Base-by-base conservation (phyloP, 371 early-diverging fungal species). In the Gilbertella persicaria region DNA sequence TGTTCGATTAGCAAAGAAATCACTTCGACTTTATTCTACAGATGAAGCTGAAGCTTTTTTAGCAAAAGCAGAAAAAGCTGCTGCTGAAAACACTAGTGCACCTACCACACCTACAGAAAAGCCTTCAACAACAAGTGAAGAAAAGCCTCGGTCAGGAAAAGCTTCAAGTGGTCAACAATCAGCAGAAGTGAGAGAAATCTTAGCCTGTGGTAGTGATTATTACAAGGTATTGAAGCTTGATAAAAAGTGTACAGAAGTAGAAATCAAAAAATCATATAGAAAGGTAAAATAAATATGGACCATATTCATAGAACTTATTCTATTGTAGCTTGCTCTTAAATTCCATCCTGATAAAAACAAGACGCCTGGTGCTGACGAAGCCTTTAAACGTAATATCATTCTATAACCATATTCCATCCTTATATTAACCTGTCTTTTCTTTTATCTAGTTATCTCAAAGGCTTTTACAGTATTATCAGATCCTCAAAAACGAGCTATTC, bases 261-360 rank as follows among this genome's bases (percentile, higher is more conserved):
- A 98, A 49, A 91, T 99, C 51, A 97, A 96, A 71, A 95, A 92
- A 70, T 91, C 99, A 9, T 99, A 97, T 73, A 83, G 95, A 64
- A 96, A 94, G 84, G 92, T 92, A 62, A 47, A 21, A 16, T 7
- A 46, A 12, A 9, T 3, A 14, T 5, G 30, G 23, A 16, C 16
- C 21, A 7, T 39, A 12, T 16, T 38, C 19, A 45, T 40, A 5
- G 10, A 45, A 12, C 21, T 23, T 41, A 17, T 21, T 37, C 0
- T 20, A 12, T 5, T 2, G 17, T 71, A 92, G 91, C 76, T 97
- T 43, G 98, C 98, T 20, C 76, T 95, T 40, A 90, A 90, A 66
- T 98, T 93, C 69, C 99, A 99, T 73, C 99, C 99, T 1, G 99
- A 98, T 69, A 98, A 96, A 67, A 97, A 98, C 66, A 82, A 79